phyloP scores from a whole-genome alignment of 768 basidiomycete species.

The Tricholomella constricta region DNA sequence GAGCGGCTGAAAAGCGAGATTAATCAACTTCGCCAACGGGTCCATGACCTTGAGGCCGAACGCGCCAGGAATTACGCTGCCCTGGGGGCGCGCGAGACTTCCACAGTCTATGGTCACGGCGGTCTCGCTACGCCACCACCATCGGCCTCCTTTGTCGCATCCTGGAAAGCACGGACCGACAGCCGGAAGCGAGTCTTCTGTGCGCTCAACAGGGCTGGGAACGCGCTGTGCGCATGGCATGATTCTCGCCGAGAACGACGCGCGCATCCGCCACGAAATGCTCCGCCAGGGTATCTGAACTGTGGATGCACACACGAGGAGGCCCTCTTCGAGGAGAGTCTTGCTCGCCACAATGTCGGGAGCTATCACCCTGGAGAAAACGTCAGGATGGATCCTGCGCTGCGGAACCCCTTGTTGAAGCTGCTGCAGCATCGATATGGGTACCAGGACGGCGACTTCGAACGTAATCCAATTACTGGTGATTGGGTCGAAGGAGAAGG shows the following conservation, averaged over 20 bases:
- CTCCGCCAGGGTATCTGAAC: constrained; percentile 76
- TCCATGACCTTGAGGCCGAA: constrained; percentile 66
- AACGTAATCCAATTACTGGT: constrained; percentile 63
- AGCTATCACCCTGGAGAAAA: constrained; percentile 83
- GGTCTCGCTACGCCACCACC: constrained; percentile 34
- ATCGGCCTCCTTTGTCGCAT: constrained; percentile 52
- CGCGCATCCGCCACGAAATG: constrained; percentile 75
- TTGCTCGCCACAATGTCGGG: constrained; percentile 77
- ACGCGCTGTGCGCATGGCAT: constrained; percentile 89
- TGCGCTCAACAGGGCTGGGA: constrained; percentile 83
- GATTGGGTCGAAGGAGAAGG: constrained; percentile 73
- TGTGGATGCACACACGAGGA: constrained; percentile 86
- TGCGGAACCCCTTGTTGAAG: constrained; percentile 77
- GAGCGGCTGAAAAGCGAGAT: constrained; percentile 50
- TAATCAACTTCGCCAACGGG: constrained; percentile 52
- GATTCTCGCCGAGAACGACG: constrained; percentile 85
- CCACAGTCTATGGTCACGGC: constrained; percentile 12
- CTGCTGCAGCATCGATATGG: constrained; percentile 72
- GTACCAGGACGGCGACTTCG: constrained; percentile 87
- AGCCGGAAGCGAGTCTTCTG: constrained; percentile 73
- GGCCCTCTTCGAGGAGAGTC: constrained; percentile 85
- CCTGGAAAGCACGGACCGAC: constrained; percentile 76
- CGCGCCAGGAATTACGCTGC: constrained; percentile 48
- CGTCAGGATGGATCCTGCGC: constrained; percentile 87
- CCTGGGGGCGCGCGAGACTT: constrained; percentile 26